Evolutionary conservation across 495 filamentous ascomycete species (phyloP), one percentile per base, ranked within the genome.

Genomic region (Penicillium robsamsonii): DNA sequence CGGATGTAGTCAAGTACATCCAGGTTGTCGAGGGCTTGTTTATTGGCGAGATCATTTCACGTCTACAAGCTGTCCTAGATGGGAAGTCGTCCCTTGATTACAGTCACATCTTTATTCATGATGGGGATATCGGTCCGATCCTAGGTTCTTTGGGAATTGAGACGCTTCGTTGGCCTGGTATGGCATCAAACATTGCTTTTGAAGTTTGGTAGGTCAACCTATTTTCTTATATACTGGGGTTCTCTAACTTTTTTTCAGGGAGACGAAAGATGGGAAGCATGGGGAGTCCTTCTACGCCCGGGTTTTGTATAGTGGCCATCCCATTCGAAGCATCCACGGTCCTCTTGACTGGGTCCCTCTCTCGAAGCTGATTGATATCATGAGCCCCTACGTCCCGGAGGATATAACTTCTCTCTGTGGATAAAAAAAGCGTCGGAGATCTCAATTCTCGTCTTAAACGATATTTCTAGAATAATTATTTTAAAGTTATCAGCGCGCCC

Each of bases 151-250:
- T 70, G 25, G 66, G 66, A 10, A 70, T 70, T 45, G 57, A 69
- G 18, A 57, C 44, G 8, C 66, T 70, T 1, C 63, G 68, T 18
- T 70, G 68, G 68, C 68, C 68, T 2, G 68, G 55, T 7, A 70
- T 70, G 68, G 68, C 50, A 17, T 64, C 68, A 1, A 70, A 70
- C 30, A 60, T 70, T 53, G 68, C 68, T 15, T 63, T 70, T 46
- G 68, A 70, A 51, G 50, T 70, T 42, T 70, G 65, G 68, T 62
- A 44, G 59, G 64, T 56, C 85, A 85, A 68, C 85, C 86, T 24
- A 2, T 10, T n/a, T 46, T 4, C 13, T 3, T 1, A 1, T 4
- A 29, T 7, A 3, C 3, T 45, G 13, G 13, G 0, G 2, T 15
- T 27, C 0, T n/a, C 58, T 67, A 45, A 67, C 15, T 2, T 4